phyloP scores from a whole-genome alignment of 108 stramenopile species.

The Nitzschia putrida region DNA sequence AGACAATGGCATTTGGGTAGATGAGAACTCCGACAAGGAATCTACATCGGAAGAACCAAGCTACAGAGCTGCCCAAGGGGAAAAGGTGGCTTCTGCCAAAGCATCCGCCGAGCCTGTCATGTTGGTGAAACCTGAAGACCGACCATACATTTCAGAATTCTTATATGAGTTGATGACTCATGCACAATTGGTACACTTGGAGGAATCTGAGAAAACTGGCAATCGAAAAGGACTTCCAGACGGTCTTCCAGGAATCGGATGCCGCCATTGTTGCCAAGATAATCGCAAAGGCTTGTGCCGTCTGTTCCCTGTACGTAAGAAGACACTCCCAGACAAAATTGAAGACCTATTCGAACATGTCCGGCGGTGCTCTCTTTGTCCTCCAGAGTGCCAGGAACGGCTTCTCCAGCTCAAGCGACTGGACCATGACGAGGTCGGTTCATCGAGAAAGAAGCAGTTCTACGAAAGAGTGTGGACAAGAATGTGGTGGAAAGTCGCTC shows the following conservation, averaged over 20 bases:
- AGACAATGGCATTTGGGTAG: slow-evolving; percentile 34
- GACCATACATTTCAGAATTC: slow-evolving; percentile 27
- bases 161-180: slow-evolving; percentile 39
- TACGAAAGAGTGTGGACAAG: slow-evolving; percentile 45
- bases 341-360: slow-evolving; percentile 49
- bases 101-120: too few relatives aligned
- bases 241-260: slow-evolving; percentile 45
- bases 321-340: slow-evolving; percentile 45
- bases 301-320: slow-evolving; percentile 41
- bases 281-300: slow-evolving; percentile 35
- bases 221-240: slow-evolving; percentile 37
- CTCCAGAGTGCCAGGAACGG: slow-evolving; percentile 28
- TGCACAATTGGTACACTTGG: slow-evolving; percentile 29
- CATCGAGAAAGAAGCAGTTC: slow-evolving; percentile 26
- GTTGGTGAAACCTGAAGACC: slow-evolving; percentile 34
- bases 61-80: background rate
- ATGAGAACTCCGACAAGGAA: slow-evolving; percentile 4
- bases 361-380: slow-evolving; percentile 39
- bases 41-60: slow-evolving; percentile 2
- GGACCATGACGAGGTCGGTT: background rate
- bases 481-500: slow-evolving; percentile 5
- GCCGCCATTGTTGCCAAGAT: slow-evolving; percentile 40
- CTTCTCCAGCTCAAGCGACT: slow-evolving; percentile 11
- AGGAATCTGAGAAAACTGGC: slow-evolving; percentile 28
- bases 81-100: background rate